Evolutionary conservation across 1,284 basidiomycete species (phyloP).

Genomic region (Pterulicium gracile): DNA sequence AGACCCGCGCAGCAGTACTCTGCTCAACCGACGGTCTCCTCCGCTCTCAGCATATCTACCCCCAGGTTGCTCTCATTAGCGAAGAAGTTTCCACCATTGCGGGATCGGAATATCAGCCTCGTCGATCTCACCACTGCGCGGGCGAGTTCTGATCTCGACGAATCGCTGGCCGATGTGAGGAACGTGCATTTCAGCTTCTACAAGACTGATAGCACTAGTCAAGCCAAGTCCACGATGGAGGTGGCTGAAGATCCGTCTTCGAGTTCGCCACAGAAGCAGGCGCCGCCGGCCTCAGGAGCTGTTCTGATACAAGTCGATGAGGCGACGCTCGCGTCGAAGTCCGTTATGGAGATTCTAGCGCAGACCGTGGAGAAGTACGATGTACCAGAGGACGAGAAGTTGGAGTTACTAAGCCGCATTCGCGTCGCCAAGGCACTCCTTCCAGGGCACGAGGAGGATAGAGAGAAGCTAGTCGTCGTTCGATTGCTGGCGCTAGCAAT

Average conservation of each 20-base stretch:
- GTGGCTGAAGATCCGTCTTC: conserved; percentile 25
- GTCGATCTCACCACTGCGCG: conserved; percentile 44
- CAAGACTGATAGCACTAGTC: conserved; percentile 31
- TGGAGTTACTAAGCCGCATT: conserved; percentile 83
- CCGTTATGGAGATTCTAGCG: conserved; percentile 65
- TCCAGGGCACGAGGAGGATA: conserved; percentile 44
- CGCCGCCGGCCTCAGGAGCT: conserved; percentile 33
- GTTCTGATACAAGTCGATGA: conserved; percentile 56
- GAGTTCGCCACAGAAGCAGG: conserved; percentile 25
- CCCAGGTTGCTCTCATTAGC: conserved; percentile 61
- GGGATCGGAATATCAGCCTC: conserved; percentile 63
- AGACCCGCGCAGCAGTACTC: conserved; percentile 95
- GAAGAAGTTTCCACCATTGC: conserved; percentile 65
- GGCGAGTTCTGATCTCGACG: conserved; percentile 34
- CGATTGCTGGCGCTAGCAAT: conserved; percentile 86
- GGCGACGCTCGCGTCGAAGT: conserved; percentile 44
- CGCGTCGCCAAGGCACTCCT: conserved; percentile 66
- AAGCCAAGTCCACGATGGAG: conserved; percentile 34
- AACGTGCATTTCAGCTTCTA: conserved; percentile 74
- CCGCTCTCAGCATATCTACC: conserved; percentile 68
- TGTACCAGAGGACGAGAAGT: conserved; percentile 79
- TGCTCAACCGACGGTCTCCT: conserved; percentile 66
- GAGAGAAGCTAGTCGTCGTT: conserved; percentile 75
- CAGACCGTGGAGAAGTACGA: conserved; percentile 64
- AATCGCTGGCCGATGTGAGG: conserved; percentile 51